Conservation (phyloP, 768 basidiomycete genomes). For the Mycena belliarum region DNA sequence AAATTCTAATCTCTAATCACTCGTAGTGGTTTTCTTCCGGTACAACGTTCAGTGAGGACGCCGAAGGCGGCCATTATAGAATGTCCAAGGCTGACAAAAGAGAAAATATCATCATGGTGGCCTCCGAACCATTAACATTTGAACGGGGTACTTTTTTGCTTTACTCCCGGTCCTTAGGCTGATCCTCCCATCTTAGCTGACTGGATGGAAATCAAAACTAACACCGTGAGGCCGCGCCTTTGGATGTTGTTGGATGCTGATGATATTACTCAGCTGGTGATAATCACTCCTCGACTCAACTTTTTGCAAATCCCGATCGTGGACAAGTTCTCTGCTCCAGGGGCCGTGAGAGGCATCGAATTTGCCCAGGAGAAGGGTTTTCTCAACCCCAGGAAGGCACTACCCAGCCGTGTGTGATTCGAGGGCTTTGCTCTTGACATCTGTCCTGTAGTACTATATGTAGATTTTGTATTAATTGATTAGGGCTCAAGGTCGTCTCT, state of each 20-base stretch:
- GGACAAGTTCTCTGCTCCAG: conserved; percentile 87
- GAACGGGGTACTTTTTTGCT: conserved; percentile 66
- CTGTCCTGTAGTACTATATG: no score
- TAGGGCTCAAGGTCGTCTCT: no score
- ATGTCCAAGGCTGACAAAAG: conserved; percentile 96
- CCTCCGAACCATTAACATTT: conserved; percentile 94
- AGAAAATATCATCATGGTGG: conserved; percentile 95
- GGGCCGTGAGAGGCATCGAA: conserved; percentile 67
- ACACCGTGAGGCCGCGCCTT: conserved; percentile 32
- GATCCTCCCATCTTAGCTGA: conserved; percentile 57
- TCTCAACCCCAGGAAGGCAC: conserved; percentile 53
- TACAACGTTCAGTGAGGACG: conserved; percentile 89
- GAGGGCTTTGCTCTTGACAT: no score
- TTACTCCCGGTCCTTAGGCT: background rate
- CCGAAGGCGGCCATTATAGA: conserved; percentile 86
- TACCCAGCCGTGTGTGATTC: no score
- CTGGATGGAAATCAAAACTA: conserved; percentile 99
- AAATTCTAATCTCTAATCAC: background rate
- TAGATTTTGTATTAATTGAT: no score
- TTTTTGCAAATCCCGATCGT: conserved; percentile 91
- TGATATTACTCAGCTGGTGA: conserved; percentile 64
- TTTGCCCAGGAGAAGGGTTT: conserved; percentile 87
- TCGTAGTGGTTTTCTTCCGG: conserved; percentile 91
- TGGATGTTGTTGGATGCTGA: background rate
- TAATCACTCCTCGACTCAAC: conserved; percentile 96